These are phyloP conservation scores for Ephemerocybe angulata DNA, from an alignment of 768 basidiomycete genomes.

Conservation along the genomic window DNA sequence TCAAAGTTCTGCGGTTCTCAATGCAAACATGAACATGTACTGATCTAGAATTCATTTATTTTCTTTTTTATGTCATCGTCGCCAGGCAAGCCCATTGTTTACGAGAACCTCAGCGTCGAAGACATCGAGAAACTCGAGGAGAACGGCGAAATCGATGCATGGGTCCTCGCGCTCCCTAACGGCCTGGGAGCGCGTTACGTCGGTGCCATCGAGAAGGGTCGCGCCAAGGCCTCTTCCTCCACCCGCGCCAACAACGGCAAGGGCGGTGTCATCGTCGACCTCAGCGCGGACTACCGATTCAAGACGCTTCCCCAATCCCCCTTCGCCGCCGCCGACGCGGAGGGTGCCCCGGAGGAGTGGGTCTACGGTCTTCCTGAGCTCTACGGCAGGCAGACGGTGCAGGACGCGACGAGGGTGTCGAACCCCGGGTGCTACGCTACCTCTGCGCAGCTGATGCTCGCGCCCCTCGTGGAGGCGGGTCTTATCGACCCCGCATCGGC, in stretches of 20 bases:
- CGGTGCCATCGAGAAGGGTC: constrained; percentile 81
- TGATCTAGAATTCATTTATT: background rate
- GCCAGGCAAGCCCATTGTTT: constrained; percentile 42
- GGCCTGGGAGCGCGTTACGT: constrained; percentile 96
- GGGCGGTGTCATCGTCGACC: constrained; percentile 82
- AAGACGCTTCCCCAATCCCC: constrained; percentile 43
- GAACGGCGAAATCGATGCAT: constrained; percentile 88
- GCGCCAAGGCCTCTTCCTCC: background rate
- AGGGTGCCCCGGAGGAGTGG: constrained; percentile 52
- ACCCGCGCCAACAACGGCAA: constrained; percentile 2
- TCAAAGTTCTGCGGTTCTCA: background rate
- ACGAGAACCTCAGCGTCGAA: constrained; percentile 72
- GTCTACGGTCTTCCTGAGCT: constrained; percentile 99
- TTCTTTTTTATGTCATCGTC: background rate
- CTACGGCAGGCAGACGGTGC: constrained; percentile 71
- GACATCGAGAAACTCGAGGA: constrained; percentile 90
- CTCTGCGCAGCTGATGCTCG: constrained; percentile 85
- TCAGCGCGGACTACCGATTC: constrained; percentile 94
- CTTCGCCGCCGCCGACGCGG: background rate
- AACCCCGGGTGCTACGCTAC: constrained; percentile 99
- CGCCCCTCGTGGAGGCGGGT: constrained; percentile 65
- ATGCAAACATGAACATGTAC: background rate
- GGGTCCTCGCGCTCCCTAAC: constrained; percentile 99
- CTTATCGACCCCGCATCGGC: constrained; percentile 56
- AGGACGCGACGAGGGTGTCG: constrained; percentile 77